A percentile compares a stretch with the other conserved stretches of the same genome.
phyloP scores from a whole-genome alignment of 164 flowering plant species.

The Aristolochia contorta region DNA sequence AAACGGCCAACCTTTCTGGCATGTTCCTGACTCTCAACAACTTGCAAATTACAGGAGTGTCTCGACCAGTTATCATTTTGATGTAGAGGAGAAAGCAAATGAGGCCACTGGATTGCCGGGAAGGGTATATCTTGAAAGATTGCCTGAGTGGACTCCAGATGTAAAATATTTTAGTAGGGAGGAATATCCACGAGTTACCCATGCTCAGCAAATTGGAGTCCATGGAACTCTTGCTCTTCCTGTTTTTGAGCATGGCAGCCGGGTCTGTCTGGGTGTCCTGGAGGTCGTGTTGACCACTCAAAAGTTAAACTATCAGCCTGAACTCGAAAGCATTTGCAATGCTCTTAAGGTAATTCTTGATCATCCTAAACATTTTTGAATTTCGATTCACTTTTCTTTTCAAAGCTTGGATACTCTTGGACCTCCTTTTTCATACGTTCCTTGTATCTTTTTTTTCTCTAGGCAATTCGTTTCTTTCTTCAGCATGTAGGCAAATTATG shows the following conservation, averaged over 20 bases:
- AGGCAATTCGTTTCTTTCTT: background rate
- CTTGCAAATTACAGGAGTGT: slow-evolving; percentile 54
- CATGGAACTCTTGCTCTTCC: slow-evolving; percentile 84
- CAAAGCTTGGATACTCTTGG: too few relatives aligned
- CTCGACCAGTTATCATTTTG: slow-evolving; percentile 50
- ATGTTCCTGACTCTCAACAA: slow-evolving; percentile 28
- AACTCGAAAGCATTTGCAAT: slow-evolving; percentile 73
- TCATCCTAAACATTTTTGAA: too few relatives aligned
- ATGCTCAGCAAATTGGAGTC: slow-evolving; percentile 60
- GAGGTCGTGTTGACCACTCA: slow-evolving; percentile 67
- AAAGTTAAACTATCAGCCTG: slow-evolving; percentile 44
- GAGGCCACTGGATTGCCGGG: slow-evolving; percentile 65
- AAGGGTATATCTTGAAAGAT: slow-evolving; percentile 58
- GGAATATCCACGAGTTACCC: slow-evolving; percentile 56
- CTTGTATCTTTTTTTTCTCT: background rate
- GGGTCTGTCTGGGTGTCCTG: slow-evolving; percentile 72
- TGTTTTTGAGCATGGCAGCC: slow-evolving; percentile 63
- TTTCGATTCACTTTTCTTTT: too few relatives aligned
- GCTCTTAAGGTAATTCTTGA: slow-evolving; percentile 60
- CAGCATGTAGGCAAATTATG: background rate
- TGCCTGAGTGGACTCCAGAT: slow-evolving; percentile 95
- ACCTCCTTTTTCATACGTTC: too few relatives aligned
- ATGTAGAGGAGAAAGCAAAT: slow-evolving; percentile 48
- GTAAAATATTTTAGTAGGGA: slow-evolving; percentile 60
- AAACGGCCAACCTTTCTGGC: slow-evolving; percentile 43